Percentiles rank a stretch among this genome's conserved stretches.
Evolutionary conservation across 2,329 filamentous ascomycete species (phyloP).

Genomic region (Colletotrichum higginsianum): DNA sequence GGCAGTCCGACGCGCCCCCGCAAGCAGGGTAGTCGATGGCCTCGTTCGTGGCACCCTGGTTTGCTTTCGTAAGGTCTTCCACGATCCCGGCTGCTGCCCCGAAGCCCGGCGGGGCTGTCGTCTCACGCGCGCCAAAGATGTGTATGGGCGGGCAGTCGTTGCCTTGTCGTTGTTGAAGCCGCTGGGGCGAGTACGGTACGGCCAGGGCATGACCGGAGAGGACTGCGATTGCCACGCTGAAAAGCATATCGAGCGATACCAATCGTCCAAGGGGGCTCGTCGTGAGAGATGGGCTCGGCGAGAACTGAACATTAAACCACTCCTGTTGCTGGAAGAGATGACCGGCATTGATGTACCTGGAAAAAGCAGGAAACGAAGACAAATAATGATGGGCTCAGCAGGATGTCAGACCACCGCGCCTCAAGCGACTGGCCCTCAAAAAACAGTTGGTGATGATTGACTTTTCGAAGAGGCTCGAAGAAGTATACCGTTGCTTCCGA

Average conservation of each 20-base stretch:
- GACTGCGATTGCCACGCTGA: conserved; percentile 21
- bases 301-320: conserved; percentile 19
- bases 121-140: conserved; percentile 64
- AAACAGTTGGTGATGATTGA: neutral
- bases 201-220: conserved; percentile 34
- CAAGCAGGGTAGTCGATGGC: conserved; percentile 74
- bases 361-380: neutral
- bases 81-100: conserved; percentile 66
- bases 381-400: neutral
- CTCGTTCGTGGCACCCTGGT: conserved; percentile 67
- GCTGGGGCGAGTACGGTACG: conserved; percentile 6
- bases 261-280: conserved; percentile 1
- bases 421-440: too few relatives aligned
- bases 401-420: conserved; percentile 4
- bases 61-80: conserved; percentile 62
- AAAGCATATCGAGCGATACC: conserved; percentile 28
- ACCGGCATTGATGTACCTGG: conserved; percentile 9
- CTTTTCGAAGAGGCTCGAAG: neutral
- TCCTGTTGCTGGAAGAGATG: neutral
- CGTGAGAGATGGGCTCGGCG: conserved; percentile 2
- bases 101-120: conserved; percentile 65
- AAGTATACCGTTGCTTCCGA: conserved; percentile 17
- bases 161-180: conserved; percentile 13
- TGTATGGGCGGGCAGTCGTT: conserved; percentile 57
- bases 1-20: conserved; percentile 72